Conservation (phyloP, 495 filamentous ascomycete species). For the Hypoxylon fuscum region DNA sequence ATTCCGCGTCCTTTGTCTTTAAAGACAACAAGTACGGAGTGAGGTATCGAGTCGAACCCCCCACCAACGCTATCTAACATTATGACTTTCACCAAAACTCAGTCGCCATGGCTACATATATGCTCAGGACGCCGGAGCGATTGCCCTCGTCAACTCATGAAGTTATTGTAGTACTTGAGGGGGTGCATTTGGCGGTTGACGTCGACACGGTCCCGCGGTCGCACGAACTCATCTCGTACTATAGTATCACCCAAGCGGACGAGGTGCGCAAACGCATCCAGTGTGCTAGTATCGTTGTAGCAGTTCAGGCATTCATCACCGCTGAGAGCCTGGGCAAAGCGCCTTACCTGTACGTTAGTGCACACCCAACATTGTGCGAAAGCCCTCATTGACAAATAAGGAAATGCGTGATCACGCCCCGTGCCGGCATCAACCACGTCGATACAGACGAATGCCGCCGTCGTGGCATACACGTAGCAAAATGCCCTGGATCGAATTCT, state of each 20-base stretch:
- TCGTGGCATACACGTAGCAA: conserved; percentile 53
- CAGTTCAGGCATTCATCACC: conserved; percentile 45
- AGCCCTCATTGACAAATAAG: conserved; percentile 1
- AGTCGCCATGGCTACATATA: neutral
- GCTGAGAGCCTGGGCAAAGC: conserved; percentile 42
- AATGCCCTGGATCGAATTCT: conserved; percentile 56
- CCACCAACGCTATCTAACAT: too few relatives aligned
- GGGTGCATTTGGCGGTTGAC: conserved; percentile 13
- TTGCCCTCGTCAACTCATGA: conserved; percentile 21
- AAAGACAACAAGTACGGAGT: too few relatives aligned
- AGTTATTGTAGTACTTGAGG: conserved; percentile 21
- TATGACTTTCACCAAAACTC: too few relatives aligned
- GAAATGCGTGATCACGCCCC: conserved; percentile 40
- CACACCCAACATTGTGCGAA: neutral
- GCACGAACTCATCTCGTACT: conserved; percentile 25
- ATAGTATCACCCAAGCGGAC: conserved; percentile 27
- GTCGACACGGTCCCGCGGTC: conserved; percentile 16
- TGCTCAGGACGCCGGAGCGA: neutral
- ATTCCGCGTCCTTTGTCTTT: too few relatives aligned
- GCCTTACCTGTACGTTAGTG: conserved; percentile 41
- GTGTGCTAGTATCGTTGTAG: conserved; percentile 59
- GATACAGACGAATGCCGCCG: conserved; percentile 53
- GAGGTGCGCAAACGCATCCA: conserved; percentile 50
- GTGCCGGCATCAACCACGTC: conserved; percentile 58
- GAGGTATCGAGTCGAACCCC: too few relatives aligned